Conservation (phyloP, 768 basidiomycete genomes). For the Tricholoma bakamatsutake region DNA sequence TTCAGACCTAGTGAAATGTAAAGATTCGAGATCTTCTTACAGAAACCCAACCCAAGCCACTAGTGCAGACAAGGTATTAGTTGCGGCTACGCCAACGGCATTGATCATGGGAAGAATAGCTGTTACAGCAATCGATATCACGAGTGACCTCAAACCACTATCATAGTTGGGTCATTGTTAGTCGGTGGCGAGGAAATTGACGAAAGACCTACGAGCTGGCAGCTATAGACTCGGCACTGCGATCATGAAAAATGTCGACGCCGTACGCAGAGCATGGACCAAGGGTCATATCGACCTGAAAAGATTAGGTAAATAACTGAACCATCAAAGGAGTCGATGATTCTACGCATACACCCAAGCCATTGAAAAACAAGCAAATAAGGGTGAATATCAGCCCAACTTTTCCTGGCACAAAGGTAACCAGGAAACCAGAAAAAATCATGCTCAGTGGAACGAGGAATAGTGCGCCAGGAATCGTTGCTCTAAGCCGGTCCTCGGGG, state of each 20-base stretch:
- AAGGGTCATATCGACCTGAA: constrained; percentile 51
- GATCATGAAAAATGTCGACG: constrained; percentile 53
- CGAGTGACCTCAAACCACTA: constrained; percentile 43
- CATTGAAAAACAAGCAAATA: constrained; percentile 55
- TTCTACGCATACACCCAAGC: constrained; percentile 46
- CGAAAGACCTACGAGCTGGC: constrained; percentile 40
- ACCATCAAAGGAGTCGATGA: background rate
- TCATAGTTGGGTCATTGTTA: background rate
- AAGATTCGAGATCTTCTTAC: constrained; percentile 31
- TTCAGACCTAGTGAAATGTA: background rate
- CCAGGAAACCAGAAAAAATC: constrained; percentile 42
- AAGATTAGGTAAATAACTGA: background rate
- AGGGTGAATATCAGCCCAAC: constrained; percentile 47
- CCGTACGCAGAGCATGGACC: constrained; percentile 50
- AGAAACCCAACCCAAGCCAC: constrained; percentile 45
- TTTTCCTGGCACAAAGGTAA: constrained; percentile 41
- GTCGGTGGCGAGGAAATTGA: background rate
- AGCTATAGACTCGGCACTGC: constrained; percentile 61
- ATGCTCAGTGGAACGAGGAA: constrained; percentile 50
- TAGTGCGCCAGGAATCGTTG: constrained; percentile 38
- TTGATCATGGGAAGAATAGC: constrained; percentile 51
- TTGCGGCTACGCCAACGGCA: constrained; percentile 41
- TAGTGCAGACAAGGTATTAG: constrained; percentile 41
- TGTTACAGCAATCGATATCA: constrained; percentile 38
- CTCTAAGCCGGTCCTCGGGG: constrained; percentile 65